Percentiles rank a stretch among this genome's conserved stretches.
These are phyloP conservation scores for Vickermania ingenoplastis DNA, from an alignment of 208 protist genomes.

Conservation along the genomic window DNA sequence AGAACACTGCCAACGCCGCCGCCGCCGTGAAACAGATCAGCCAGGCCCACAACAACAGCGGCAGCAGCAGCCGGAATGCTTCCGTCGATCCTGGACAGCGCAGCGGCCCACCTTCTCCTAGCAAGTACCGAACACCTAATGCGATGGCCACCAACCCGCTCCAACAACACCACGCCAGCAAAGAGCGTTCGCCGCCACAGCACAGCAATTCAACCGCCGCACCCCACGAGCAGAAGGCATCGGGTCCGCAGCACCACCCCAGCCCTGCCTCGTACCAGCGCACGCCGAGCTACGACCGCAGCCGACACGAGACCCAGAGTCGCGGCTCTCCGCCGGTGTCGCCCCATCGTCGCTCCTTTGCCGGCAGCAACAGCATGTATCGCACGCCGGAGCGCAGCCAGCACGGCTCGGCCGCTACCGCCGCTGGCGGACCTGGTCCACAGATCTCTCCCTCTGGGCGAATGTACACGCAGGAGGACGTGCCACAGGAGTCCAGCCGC, in stretches of 20 bases:
- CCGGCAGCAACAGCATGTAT: no score
- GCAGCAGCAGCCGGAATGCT: background rate
- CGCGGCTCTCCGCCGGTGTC: no score
- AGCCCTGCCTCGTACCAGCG: no score
- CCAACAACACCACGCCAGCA: no score
- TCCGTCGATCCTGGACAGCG: background rate
- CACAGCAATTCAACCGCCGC: background rate
- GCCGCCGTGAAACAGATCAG: background rate
- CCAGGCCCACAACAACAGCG: background rate
- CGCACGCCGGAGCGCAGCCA: background rate
- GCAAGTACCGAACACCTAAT: background rate
- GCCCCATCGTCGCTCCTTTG: no score
- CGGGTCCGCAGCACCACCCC: no score
- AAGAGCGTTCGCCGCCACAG: background rate
- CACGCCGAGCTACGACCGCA: no score
- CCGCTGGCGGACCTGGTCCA: no score
- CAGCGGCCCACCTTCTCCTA: background rate
- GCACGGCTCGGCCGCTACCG: no score
- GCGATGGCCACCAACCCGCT: background rate
- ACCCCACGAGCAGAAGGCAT: no score
- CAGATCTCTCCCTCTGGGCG: background rate
- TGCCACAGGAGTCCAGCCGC: background rate
- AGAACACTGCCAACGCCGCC: background rate
- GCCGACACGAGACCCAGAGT: no score
- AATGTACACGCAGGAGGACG: background rate